A percentile compares a stretch with the other conserved stretches of the same genome.
These are phyloP conservation scores for Monosporozyma aquatica DNA, from an alignment of 805 yeast species.

Conservation along the genomic window DNA sequence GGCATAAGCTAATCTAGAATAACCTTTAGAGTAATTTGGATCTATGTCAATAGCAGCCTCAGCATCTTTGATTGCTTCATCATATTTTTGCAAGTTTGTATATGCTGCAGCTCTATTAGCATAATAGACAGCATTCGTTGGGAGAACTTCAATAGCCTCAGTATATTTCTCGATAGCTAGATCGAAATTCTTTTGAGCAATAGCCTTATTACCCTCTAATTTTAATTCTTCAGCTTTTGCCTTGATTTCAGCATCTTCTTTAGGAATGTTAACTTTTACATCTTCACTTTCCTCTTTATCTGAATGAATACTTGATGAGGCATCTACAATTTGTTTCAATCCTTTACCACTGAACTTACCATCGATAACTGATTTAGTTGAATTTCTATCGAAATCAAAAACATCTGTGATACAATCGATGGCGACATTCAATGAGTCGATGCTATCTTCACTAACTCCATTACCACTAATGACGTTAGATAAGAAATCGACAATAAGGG, in stretches of 20 bases:
- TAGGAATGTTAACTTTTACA: conserved; percentile 36
- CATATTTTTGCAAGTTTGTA: conserved; percentile 67
- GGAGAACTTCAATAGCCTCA: conserved; percentile 61
- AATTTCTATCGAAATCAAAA: conserved; percentile 54
- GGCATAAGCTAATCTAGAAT: conserved; percentile 91
- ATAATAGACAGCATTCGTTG: conserved; percentile 70
- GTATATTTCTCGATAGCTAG: conserved; percentile 72
- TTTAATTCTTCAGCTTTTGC: conserved; percentile 79
- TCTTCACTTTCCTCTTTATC: conserved; percentile 26
- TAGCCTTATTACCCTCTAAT: conserved; percentile 79
- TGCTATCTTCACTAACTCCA: conserved; percentile 64
- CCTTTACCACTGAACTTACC: conserved; percentile 40
- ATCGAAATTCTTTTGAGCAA: conserved; percentile 66
- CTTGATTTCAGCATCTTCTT: conserved; percentile 42
- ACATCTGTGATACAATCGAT: conserved; percentile 87
- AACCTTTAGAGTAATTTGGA: conserved; percentile 81
- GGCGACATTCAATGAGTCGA: conserved; percentile 88
- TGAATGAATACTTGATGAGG: no score
- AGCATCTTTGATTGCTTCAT: conserved; percentile 76
- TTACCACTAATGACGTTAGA: conserved; percentile 49
- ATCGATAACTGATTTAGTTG: conserved; percentile 14
- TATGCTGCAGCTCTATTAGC: conserved; percentile 97
- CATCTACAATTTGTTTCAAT: conserved; percentile 37
- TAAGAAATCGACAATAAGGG: conserved; percentile 66
- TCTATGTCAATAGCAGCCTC: conserved; percentile 68